Base-by-base conservation (phyloP, 257 asterid species). In the Solanum phureja region DNA sequence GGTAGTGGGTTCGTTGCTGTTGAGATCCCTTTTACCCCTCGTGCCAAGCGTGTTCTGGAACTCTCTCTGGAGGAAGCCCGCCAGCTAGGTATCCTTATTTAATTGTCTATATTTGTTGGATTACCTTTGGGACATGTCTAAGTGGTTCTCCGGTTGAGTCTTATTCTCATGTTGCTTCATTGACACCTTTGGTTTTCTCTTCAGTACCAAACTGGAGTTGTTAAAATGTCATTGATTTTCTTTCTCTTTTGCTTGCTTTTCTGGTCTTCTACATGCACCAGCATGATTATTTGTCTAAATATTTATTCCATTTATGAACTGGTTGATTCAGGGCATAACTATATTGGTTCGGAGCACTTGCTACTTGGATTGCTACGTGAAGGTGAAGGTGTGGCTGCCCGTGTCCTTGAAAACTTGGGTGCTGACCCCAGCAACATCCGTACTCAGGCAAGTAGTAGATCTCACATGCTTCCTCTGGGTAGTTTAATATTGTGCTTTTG, bases 321-420 rank as follows among this genome's bases (percentile, higher is more conserved):
- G 34, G 75, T 81, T 87, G 44, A 82, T 89, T 76, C 90, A 97
- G 99, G 99, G 83, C 98, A 97, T 93, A 97, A 97, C 90, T 97
- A 97, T 94, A 97, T 97, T 89, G 99, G 99, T 86, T 97, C 99
- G 16, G 99, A 97, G 93, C 99, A 97, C 93, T 95, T 96, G 91
- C 92, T 96, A 79, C 92, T 96, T 89, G 99, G 99, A 85, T 94
- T 96, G 93, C 98, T 95, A 87, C 97, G 98, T 21, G 99, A 95
- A 91, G 99, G 98, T 87, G 99, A 96, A 93, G 99, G 99, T 58
- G 99, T 96, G 86, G 99, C 98, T 73, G 98, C 98, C 52, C 98
- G 98, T 71, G 98, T 94, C 75, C 98, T 96, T 81, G 99, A 96
- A 92, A 96, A 93, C 88, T 93, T 95, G 87, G 98, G 99, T 77